Evolutionary conservation across 2,329 filamentous ascomycete species (phyloP).

Genomic region (Fulvia fulva): DNA sequence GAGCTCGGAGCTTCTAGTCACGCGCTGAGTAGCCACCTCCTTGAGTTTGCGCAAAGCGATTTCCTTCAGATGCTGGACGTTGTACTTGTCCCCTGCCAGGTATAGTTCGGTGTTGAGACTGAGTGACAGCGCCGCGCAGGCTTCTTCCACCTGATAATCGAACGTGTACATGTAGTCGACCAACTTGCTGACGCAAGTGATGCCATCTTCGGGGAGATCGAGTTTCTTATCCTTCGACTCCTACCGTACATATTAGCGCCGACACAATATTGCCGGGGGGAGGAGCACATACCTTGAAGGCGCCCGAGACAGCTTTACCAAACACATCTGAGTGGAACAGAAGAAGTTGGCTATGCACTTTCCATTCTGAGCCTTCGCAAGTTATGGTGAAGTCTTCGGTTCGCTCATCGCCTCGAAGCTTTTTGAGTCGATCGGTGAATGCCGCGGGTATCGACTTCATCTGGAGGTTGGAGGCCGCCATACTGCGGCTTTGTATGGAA

Average conservation of each 20-base stretch:
- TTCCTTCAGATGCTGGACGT: too few species aligned
- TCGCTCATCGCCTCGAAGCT: neutral
- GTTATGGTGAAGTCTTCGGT: neutral
- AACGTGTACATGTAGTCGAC: too few species aligned
- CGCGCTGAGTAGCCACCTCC: neutral
- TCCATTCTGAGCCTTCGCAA: neutral
- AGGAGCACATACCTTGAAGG: too few species aligned
- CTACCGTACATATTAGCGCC: too few species aligned
- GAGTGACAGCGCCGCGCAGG: too few species aligned
- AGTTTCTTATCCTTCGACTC: neutral
- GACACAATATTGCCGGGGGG: too few species aligned
- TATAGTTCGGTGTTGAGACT: too few species aligned
- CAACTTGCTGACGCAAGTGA: too few species aligned
- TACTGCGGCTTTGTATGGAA: neutral
- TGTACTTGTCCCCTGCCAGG: too few species aligned
- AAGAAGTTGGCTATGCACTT: neutral
- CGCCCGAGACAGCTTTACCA: neutral
- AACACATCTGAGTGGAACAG: neutral
- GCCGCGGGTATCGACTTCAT: neutral
- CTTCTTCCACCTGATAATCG: too few species aligned
- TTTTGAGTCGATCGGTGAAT: neutral
- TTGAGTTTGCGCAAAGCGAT: neutral
- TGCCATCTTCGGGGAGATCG: too few species aligned
- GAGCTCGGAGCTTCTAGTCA: neutral
- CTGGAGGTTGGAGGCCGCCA: neutral